Base-by-base conservation (phyloP, 306 rosid species). In the Lathyrus aphaca region DNA sequence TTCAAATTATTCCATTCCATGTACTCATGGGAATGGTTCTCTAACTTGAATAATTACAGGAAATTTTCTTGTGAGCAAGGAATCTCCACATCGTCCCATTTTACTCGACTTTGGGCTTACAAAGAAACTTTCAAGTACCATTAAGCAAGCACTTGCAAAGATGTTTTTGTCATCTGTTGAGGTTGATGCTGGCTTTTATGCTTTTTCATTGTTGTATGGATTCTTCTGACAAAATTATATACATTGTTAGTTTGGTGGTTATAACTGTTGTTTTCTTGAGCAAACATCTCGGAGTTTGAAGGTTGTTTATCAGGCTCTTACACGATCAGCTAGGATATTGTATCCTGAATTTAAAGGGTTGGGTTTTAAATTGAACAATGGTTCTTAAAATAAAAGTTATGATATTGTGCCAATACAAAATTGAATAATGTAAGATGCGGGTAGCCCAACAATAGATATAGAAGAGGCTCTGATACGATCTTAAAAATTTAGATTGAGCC, bases 51-150 rank as follows among this genome's bases (percentile, higher is more conserved):
- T 43, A 66, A 48, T 71, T 40, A 29, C 74, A 95, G 99, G 99
- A 71, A 95, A 95, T 79, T 95, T 95, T 86, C 99, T 95, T 67
- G 92, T 95, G 77, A 95, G 99, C 86, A 95, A 95, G 89, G 97
- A 89, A 78, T 77, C 88, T 81, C 97, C 99, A 12, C 92, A 89
- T 75, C 84, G 77, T 66, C 99, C 99, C 56, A 77, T 95, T 83
- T 84, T 95, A 66, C 96, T 95, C 2, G 99, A 95, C 83, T 95
- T 95, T 86, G 99, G 99, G 75, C 99, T 95, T 37, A 89, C 99
- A 0, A 95, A 95, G 84, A 77, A 83, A 75, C 69, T 95, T 55
- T 87, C 97, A 19, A 80, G 43, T 74, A 73, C 87, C 71, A 62
- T 91, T 68, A 95, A 87, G 79, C 91, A 87, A 83, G 97, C 97